A percentile compares a stretch with the other conserved stretches of the same genome.
Conservation (phyloP, 2,329 filamentous ascomycete genomes). For the Orbilia ellipsospora region DNA sequence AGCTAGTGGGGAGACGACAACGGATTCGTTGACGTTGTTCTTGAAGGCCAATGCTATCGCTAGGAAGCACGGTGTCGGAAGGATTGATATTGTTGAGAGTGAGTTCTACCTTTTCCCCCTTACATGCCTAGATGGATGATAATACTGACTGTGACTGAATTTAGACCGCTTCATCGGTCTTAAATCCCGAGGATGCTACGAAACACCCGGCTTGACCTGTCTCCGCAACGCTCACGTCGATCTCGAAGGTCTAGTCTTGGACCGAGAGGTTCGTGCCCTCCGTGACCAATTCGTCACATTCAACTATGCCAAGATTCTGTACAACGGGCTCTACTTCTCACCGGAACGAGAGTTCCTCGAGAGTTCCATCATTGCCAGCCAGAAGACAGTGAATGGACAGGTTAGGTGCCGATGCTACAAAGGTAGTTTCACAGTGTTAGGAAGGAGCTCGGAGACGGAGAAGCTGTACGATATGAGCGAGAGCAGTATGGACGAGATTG, state of each 20-base stretch:
- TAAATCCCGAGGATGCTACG: constrained; percentile 84
- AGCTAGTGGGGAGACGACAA: constrained; percentile 71
- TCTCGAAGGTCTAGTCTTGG: constrained; percentile 74
- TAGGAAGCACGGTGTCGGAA: constrained; percentile 77
- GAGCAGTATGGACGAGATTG: constrained; percentile 76
- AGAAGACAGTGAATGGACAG: constrained; percentile 72
- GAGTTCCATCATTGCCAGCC: constrained; percentile 71
- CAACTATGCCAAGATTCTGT: constrained; percentile 70
- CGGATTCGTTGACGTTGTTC: constrained; percentile 78
- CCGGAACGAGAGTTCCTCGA: constrained; percentile 78
- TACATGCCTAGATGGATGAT: not conserved
- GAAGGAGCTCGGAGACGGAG: constrained; percentile 72
- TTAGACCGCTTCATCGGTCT: constrained; percentile 79
- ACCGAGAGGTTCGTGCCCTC: constrained; percentile 74
- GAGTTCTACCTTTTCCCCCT: constrained; percentile 60
- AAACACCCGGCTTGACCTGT: constrained; percentile 71
- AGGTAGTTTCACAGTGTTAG: constrained; percentile 72
- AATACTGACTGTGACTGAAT: constrained; percentile 2
- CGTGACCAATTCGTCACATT: constrained; percentile 77
- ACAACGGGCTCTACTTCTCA: constrained; percentile 75
- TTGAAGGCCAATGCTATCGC: constrained; percentile 77
- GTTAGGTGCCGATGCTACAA: constrained; percentile 75
- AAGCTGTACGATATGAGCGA: constrained; percentile 76
- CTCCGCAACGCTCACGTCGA: constrained; percentile 71
- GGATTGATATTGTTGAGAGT: constrained; percentile 82